phyloP scores from a whole-genome alignment of 2,329 filamentous ascomycete species.

The Paraphaeosphaeria sporulosa region DNA sequence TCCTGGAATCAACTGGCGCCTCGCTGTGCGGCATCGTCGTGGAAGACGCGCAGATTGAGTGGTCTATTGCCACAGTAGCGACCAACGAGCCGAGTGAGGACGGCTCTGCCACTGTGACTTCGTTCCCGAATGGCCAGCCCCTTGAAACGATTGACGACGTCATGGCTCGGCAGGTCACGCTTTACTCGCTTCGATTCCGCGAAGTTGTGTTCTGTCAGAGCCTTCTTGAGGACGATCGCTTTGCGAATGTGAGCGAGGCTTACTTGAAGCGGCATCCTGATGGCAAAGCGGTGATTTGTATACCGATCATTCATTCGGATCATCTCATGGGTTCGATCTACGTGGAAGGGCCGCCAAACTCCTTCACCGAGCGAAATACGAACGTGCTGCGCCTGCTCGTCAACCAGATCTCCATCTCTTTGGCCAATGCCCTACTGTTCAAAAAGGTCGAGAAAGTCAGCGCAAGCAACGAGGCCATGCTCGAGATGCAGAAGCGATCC shows the following conservation, averaged over 20 bases:
- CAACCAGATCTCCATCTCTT: slow-evolving; percentile 75
- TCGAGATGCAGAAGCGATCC: slow-evolving; percentile 77
- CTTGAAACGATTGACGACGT: slow-evolving; percentile 69
- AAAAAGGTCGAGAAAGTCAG: slow-evolving; percentile 78
- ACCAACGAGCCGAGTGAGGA: slow-evolving; percentile 64
- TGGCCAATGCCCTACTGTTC: slow-evolving; percentile 70
- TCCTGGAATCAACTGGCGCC: slow-evolving; percentile 78
- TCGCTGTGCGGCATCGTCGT: slow-evolving; percentile 77
- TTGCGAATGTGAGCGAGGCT: slow-evolving; percentile 74
- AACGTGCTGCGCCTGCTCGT: slow-evolving; percentile 70
- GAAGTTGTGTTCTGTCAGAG: slow-evolving; percentile 79
- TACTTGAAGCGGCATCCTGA: slow-evolving; percentile 74
- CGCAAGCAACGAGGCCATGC: slow-evolving; percentile 79
- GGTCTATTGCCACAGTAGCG: slow-evolving; percentile 78
- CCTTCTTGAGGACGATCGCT: slow-evolving; percentile 76
- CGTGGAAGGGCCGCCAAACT: slow-evolving; percentile 77
- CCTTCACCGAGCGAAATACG: slow-evolving; percentile 74
- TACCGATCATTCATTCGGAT: slow-evolving; percentile 77
- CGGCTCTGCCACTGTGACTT: slow-evolving; percentile 55
- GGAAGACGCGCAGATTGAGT: slow-evolving; percentile 69
- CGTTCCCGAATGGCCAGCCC: slow-evolving; percentile 71
- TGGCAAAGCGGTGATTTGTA: slow-evolving; percentile 79
- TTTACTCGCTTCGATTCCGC: slow-evolving; percentile 79
- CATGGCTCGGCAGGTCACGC: slow-evolving; percentile 78
- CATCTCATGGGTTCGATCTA: slow-evolving; percentile 79